Evolutionary conservation across 2,329 filamentous ascomycete species (phyloP), one percentile per base, ranked within the genome.

Genomic region (Fusarium agapanthi): DNA sequence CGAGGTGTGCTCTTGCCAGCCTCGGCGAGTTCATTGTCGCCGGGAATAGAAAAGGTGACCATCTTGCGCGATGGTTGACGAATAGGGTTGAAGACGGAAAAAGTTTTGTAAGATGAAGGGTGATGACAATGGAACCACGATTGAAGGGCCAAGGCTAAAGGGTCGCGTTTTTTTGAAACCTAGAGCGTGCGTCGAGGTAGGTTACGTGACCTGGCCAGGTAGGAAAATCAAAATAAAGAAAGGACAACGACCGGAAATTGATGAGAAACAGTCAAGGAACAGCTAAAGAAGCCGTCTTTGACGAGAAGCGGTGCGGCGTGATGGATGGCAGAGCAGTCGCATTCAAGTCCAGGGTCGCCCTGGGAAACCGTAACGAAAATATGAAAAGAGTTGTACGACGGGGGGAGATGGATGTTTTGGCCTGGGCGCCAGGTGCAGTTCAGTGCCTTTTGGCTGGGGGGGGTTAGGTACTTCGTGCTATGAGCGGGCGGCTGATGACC

Each of bases 1-100:
- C 78, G 78, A 44, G 83, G 83, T 30, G 83, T 84, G 76, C 78
- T 76, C 60, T 76, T 79, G 59, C 68, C 72, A 65, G 73, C 72
- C 34, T 79, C 76, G 32, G 77, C 76, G 75, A 70, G 76, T 65
- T 81, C 78, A 50, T 72, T 77, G 54, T 83, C 82, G 74, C 78
- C 80, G 37, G 81, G 81, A 32, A 83, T 73, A 56, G 81, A 77
- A 67, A 83, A 83, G 30, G 82, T 83, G 37, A 83, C 82, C 82
- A 83, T 83, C 41, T 65, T 70, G 69, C 57, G 43, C 44, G 50
- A 65, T 53, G 59, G 48, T 67, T 48, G 44, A 48, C 20, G 56
- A 37, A 55, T 38, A 48, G 53, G 37, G 47, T 37, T 54, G 41
- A 61, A 60, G 54, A 38, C 59, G 48, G 59, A 26, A 54, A 45